phyloP scores from a whole-genome alignment of 2,329 filamentous ascomycete genomes.

The Colletotrichum siamense region DNA sequence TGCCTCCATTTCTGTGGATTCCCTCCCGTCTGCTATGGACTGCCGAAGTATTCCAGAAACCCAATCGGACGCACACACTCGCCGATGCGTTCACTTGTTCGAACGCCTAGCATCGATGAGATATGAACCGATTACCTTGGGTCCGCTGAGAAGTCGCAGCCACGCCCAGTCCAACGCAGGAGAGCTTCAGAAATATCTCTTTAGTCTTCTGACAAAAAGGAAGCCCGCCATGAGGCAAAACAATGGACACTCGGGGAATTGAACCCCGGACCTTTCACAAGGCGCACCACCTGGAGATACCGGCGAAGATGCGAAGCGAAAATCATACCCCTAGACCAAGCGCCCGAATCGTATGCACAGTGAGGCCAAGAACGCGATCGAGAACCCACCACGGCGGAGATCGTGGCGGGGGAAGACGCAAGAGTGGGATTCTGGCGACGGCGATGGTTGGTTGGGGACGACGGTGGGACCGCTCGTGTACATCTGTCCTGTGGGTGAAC shows the following conservation, averaged over 20 bases:
- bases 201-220: not conserved
- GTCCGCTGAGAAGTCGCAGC: not conserved
- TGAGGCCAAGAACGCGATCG: not conserved
- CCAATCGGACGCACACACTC: not conserved
- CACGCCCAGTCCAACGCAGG: not conserved
- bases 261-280: slow-evolving; percentile 6
- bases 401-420: not conserved
- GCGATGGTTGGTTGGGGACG: not conserved
- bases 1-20: not conserved
- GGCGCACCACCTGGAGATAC: not conserved
- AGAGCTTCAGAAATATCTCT: not conserved
- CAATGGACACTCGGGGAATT: not conserved
- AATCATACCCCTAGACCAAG: slow-evolving; percentile 5
- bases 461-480: not conserved
- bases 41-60: not conserved
- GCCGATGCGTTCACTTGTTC: not conserved
- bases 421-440: not conserved
- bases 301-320: not conserved
- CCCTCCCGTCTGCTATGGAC: not conserved
- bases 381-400: not conserved
- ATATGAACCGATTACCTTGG: not conserved
- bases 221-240: not conserved
- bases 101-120: not conserved
- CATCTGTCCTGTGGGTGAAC: not conserved
- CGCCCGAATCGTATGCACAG: not conserved